Base-by-base conservation (phyloP, 371 early-diverging fungal species). In the Nematocida parisii region DNA sequence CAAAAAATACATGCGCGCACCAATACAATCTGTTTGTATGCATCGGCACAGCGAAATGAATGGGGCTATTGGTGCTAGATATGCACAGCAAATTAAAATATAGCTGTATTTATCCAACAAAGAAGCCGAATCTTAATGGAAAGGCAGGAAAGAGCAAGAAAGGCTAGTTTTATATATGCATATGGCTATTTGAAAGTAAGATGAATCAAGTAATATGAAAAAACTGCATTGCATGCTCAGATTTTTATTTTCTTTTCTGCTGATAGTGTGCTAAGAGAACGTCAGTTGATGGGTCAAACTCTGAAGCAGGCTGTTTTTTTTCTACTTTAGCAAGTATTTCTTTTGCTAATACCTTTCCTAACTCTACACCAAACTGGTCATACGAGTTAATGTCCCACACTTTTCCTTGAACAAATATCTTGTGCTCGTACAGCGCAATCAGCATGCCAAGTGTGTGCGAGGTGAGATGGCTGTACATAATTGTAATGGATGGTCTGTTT, bases 291-390 rank as follows among this genome's bases (percentile, higher is more conserved):
- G 58, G 64, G 62, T 85, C 85, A 52, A 64, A 81, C 24, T 24
- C 56, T 15, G 13, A 24, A 24, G n/a, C 33, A 13, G 58, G 33
- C 15, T 45, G 33, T 44, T 56, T 58, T 5, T 85, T 71, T 88
- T 82, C 81, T 45, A 96, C 88, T 86, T 94, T 93, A 9, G 93
- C 92, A 52, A 94, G 88, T 72, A 97, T 94, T 72, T 91, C 93
- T 89, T 93, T 95, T 73, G 98, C 97, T 66, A 97, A 89, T 86
- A 93, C 94, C 90, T 98, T 98, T 83, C 98, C 98, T 22, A 97
- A 90, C 87, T 96, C 95, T 61, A 98, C 98, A 81, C 98, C 98
- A 94, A 96, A 96, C 90, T 97, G 94, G 84, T 94, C 94, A 82
- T 88, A 86, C 89, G 93, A 93, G 90, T 97, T 97, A 88, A 97